phyloP scores from a whole-genome alignment of 139 green algal genomes.

The Tetradesmus obliquus region DNA sequence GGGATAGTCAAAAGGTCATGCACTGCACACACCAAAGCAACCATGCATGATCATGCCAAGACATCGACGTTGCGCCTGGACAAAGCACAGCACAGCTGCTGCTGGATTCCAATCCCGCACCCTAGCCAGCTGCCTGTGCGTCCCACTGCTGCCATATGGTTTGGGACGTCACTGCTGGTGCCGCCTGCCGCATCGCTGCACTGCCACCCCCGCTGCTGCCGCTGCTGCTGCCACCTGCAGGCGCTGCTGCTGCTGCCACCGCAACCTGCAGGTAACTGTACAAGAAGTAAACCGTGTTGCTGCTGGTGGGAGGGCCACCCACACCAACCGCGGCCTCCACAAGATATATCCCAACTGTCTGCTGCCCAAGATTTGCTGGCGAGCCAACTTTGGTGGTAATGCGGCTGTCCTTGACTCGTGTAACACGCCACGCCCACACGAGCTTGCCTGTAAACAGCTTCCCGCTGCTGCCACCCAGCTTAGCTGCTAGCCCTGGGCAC shows the following conservation, averaged over 20 bases:
- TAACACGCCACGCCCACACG: constrained; percentile 24
- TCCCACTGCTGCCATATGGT: background rate
- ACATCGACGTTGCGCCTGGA: too few species aligned
- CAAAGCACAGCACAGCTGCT: too few species aligned
- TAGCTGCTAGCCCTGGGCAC: background rate
- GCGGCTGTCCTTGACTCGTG: background rate
- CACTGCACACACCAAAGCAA: too few species aligned
- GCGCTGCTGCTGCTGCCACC: background rate
- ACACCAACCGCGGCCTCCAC: constrained; percentile 31
- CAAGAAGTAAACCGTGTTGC: constrained; percentile 33
- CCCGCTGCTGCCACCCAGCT: background rate
- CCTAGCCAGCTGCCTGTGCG: background rate
- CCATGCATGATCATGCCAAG: too few species aligned
- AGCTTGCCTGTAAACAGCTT: background rate
- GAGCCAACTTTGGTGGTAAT: background rate
- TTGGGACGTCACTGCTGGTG: background rate
- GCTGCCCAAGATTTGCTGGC: constrained; percentile 9
- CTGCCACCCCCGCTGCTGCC: background rate
- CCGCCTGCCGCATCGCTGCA: background rate
- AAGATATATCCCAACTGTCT: background rate
- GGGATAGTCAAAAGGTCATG: too few species aligned
- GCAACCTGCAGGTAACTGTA: constrained; percentile 22
- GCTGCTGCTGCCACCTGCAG: background rate
- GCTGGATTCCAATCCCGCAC: too few species aligned
- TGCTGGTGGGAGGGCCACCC: constrained; percentile 13